phyloP scores from a whole-genome alignment of 495 filamentous ascomycete genomes.

The Aspergillus coremiiformis region DNA sequence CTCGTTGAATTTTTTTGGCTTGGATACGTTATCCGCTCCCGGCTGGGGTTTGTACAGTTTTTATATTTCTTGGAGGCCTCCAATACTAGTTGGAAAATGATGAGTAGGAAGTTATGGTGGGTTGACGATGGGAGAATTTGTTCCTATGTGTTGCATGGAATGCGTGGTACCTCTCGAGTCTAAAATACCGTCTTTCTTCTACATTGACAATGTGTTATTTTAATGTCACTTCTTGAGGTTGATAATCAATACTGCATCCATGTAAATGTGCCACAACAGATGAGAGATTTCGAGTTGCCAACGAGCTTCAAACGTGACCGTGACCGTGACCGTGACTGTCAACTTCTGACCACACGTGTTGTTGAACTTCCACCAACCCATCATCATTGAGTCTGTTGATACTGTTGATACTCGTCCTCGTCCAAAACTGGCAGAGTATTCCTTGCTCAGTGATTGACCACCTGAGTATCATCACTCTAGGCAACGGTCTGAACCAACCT shows the following conservation, averaged over 20 bases:
- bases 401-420: no score
- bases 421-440: no score
- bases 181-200: background rate
- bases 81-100: background rate
- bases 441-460: no score
- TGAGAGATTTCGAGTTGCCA: no score
- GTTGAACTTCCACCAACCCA: background rate
- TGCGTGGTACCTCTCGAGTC: background rate
- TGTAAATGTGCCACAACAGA: no score
- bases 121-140: background rate
- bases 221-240: no score
- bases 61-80: background rate
- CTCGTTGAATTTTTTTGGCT: background rate
- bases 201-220: background rate
- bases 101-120: background rate
- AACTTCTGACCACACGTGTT: background rate
- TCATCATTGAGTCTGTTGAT: background rate
- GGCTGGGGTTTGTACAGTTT: conserved; percentile 4
- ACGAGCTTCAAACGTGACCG: background rate
- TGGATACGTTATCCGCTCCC: background rate
- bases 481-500: background rate
- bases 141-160: background rate
- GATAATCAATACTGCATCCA: no score
- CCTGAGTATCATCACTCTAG: background rate
- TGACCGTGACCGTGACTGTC: background rate